Base-by-base conservation (phyloP, 1,284 basidiomycete species). In the Tranzscheliella williamsii region DNA sequence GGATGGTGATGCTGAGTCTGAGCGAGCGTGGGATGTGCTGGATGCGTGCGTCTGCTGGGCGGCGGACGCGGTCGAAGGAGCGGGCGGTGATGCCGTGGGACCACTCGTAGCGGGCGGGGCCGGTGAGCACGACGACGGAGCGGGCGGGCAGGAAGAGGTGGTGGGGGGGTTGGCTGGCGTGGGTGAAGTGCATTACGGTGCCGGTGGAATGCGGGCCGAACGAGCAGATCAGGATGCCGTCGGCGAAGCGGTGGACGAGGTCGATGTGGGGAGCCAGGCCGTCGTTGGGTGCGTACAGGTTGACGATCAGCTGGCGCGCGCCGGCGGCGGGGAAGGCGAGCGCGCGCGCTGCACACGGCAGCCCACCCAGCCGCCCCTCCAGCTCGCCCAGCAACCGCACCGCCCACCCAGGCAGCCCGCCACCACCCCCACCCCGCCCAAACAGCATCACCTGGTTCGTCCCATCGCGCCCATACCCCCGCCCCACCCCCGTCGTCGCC, bases 191-290 rank as follows among this genome's bases (percentile, higher is more conserved):
- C 71, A 73, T 73, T 17, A 57, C 65, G 4, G 52, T 65, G 16
- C 62, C 69, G 5, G 47, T 46, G 9, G 38, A 34, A 2, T 44
- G 32, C 1, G 54, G 54, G 9, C 67, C 60, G 18, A 73, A 61
- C 11, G 58, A 64, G 47, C 57, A 67, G 27, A 70, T 42, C 15
- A 73, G 17, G 32, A 73, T 70, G 17, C 71, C 68, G 15, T 75
- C 74, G 16, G 75, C 79, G 38, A 81, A 82, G 11, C 81, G 73
- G 17, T 73, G 42, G 4, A 78, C 75, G 2, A 82, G 75, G 50
- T 82, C 81, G 20, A 81, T 55, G 44, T 82, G 81, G 1, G 79
- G 64, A 1, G 76, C 48, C 36, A 82, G 80, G 3, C 81, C 81
- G 42, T 78, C 43, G 17, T 79, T 79, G 0, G 79, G 77, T 0